Evolutionary conservation across 2,329 filamentous ascomycete genomes (phyloP).

Genomic region (Sporothrix pseudoabietina): DNA sequence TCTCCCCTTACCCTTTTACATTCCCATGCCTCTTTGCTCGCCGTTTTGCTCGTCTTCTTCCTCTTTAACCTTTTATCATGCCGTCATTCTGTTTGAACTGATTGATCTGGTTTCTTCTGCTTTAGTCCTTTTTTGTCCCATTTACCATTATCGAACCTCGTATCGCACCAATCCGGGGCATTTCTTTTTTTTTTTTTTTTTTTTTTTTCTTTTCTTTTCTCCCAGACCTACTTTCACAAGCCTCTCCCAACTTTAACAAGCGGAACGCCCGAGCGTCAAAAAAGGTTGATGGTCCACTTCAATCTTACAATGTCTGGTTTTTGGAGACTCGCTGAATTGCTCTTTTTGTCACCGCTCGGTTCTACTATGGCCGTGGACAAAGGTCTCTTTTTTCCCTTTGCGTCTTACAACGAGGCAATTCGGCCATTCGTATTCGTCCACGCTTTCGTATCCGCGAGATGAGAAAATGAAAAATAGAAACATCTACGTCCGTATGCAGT

Average conservation of each 20-base stretch:
- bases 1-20: not conserved
- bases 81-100: not conserved
- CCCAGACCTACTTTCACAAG: not conserved
- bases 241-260: not conserved
- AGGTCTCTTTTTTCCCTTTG: not conserved
- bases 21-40: not conserved
- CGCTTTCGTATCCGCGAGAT: not conserved
- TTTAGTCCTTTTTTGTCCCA: not conserved
- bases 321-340: not conserved
- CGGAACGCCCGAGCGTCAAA: slow-evolving; percentile 6
- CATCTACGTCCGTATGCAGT: not conserved
- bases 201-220: not conserved
- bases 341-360: not conserved
- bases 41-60: slow-evolving; percentile 6
- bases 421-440: not conserved
- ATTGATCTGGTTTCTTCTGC: not conserved
- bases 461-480: not conserved
- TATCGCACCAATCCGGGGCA: not conserved
- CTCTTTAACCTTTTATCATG: not conserved
- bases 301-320: not conserved
- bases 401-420: not conserved
- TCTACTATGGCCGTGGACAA: not conserved
- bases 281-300: not conserved
- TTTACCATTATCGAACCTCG: not conserved
- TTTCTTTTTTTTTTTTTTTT: not conserved